phyloP scores from a whole-genome alignment of 2,329 filamentous ascomycete species.

The Raffaelea albimanens region DNA sequence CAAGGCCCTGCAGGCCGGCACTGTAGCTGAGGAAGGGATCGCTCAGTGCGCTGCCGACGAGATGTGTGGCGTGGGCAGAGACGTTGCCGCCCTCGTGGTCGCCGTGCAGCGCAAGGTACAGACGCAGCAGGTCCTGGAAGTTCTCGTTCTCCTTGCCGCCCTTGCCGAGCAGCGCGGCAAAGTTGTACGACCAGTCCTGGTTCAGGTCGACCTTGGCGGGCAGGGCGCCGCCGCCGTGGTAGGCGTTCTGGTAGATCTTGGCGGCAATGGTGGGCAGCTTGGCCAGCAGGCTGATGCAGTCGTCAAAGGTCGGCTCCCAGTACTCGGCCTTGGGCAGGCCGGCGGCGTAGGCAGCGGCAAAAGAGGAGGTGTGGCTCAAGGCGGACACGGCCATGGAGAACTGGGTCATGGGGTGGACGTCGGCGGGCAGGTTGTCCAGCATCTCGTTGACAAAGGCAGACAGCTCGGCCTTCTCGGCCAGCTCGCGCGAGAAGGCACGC shows the following conservation, averaged over 20 bases:
- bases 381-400: conserved; percentile 91
- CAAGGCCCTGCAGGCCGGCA: conserved; percentile 88
- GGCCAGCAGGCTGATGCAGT: conserved; percentile 84
- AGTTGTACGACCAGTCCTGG: conserved; percentile 99
- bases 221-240: conserved; percentile 64
- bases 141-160: conserved; percentile 78
- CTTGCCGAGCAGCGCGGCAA: conserved; percentile 91
- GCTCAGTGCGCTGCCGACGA: conserved; percentile 88
- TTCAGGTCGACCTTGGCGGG: conserved; percentile 67
- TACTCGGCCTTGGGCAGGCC: conserved; percentile 93
- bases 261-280: conserved; percentile 96
- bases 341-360: conserved; percentile 85
- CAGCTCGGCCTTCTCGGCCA: conserved; percentile 77
- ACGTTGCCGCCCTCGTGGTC: conserved; percentile 99
- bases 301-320: conserved; percentile 97
- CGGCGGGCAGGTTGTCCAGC: conserved; percentile 79
- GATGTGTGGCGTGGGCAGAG: conserved; percentile 87
- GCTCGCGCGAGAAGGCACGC: conserved; percentile 70
- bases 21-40: conserved; percentile 96
- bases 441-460: conserved; percentile 78
- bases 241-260: conserved; percentile 92
- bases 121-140: conserved; percentile 87
- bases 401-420: conserved; percentile 97
- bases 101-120: conserved; percentile 93
- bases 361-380: conserved; percentile 89